Evolutionary conservation across 108 stramenopile species (phyloP), one percentile per base, ranked within the genome.

Genomic region (Fragilariopsis cylindrus): DNA sequence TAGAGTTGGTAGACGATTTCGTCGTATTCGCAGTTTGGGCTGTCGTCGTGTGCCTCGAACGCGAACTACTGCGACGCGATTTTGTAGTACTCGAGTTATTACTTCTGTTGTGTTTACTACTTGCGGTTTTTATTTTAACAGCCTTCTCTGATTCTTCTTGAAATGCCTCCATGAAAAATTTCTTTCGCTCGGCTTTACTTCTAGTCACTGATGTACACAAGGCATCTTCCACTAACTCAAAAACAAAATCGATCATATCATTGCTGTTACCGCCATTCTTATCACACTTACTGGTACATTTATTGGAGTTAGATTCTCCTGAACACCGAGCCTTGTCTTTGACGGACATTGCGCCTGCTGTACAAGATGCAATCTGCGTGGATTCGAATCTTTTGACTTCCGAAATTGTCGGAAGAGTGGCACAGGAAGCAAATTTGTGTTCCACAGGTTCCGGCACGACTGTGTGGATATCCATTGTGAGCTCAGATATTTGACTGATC

Each of bases 191-290:
- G 3, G 18, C n/a, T 44, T 68, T 68, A 18, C 67, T 68, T 68
- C 43, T 1, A 15, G 48, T 47, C 21, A 68, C 13, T 8, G 67
- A 48, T 12, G 8, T 72, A 43, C 78, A 79, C 13, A 79, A 19
- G 45, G 72, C 68, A 52, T 63, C 63, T 50, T 79, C 78, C 15
- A 79, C 78, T 41, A 79, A 48, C 11, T 73, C 72, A 69, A 79
- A 79, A 0, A 79, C 30, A 57, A 62, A 79, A 42, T 79, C 78
- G 19, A 79, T 60, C 11, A 50, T 40, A 42, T 79, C 78, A 4
- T 57, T 68, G n/a, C 52, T 53, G 67, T 52, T 52, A 18, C 67
- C 67, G 4, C 45, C 62, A 44, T 15, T 63, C 43, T 12, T 45
- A 40, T 63, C 45, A 30, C 30, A 30, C 30, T 30, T 30, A 30